Evolutionary conservation across 1,284 basidiomycete genomes (phyloP), one percentile per base, ranked within the genome.

Genomic region (Leccinum pachyderme): DNA sequence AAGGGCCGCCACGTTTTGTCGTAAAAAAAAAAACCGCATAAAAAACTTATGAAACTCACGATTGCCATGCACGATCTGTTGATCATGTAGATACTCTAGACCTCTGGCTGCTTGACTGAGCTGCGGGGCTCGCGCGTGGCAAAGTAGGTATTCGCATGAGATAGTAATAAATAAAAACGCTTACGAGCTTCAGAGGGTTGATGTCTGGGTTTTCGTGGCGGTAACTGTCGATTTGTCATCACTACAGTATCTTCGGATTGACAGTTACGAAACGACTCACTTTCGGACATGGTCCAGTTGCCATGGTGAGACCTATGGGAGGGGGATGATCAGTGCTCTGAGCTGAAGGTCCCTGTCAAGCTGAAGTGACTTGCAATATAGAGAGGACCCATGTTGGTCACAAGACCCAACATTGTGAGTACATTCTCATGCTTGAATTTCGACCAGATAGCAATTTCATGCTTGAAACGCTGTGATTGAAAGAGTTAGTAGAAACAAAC

Each of bases 281-380:
- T 76, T 75, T 1, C 78, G 69, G n/a, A 81, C 74, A 61, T 83
- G 82, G 59, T 82, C 75, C 25, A 76, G 72, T 67, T 81, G 80
- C 82, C 83, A 84, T 5, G 81, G 78, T 8, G 82, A 81, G 29
- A 84, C 79, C 82, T 84, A 48, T 28, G 25, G 15, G 52, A 39
- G 2, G 11, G 48, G 22, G 32, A n/a, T 18, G 22, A 33, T 57
- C 37, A 53, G 54, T 56, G 5, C 18, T 55, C 2, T 13, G 22
- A 4, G 5, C 35, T n/a, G 8, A 13, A 39, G 31, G 45, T 25
- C 24, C 12, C 8, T 0, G 51, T 33, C 9, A 8, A 27, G 8
- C 15, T 5, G 28, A 37, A 22, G 18, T 2, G 8, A 59, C 65
- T 24, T 60, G 75, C 83, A 65, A 80, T 79, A 59, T 80, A 73